Evolutionary conservation across 2,329 filamentous ascomycete species (phyloP).

Genomic region (Alternaria sp.): DNA sequence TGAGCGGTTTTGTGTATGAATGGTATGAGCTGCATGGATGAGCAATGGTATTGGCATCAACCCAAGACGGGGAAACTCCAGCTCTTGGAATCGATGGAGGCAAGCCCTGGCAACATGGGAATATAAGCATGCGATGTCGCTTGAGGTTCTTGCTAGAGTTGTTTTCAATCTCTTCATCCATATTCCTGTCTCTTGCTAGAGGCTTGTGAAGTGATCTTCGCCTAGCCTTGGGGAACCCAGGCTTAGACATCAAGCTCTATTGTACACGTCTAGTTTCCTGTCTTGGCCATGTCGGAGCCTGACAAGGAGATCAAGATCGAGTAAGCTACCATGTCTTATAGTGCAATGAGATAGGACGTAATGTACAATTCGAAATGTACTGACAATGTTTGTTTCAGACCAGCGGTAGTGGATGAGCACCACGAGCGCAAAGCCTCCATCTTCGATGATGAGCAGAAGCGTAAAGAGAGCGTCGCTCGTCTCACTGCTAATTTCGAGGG

Average conservation of each 20-base stretch:
- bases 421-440: conserved; percentile 34
- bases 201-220: neutral
- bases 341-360: neutral
- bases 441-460: conserved; percentile 33
- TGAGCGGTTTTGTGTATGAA: neutral
- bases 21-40: neutral
- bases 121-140: neutral
- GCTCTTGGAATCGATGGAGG: neutral
- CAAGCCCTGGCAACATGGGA: neutral
- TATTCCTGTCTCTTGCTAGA: neutral
- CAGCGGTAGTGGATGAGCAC: conserved; percentile 20
- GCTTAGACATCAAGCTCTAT: neutral
- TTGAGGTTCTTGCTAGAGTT: neutral
- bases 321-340: conserved; percentile 14
- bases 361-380: neutral
- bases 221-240: neutral
- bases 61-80: neutral
- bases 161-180: neutral
- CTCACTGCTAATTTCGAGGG: conserved; percentile 42
- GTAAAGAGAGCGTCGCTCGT: conserved; percentile 32
- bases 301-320: conserved; percentile 28
- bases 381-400: conserved; percentile 21
- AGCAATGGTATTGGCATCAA: conserved; percentile 2
- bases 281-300: conserved; percentile 18
- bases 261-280: neutral